Evolutionary conservation across 2,329 filamentous ascomycete genomes (phyloP), one percentile per base, ranked within the genome.

Genomic region (Dothiorella sarmentorum): DNA sequence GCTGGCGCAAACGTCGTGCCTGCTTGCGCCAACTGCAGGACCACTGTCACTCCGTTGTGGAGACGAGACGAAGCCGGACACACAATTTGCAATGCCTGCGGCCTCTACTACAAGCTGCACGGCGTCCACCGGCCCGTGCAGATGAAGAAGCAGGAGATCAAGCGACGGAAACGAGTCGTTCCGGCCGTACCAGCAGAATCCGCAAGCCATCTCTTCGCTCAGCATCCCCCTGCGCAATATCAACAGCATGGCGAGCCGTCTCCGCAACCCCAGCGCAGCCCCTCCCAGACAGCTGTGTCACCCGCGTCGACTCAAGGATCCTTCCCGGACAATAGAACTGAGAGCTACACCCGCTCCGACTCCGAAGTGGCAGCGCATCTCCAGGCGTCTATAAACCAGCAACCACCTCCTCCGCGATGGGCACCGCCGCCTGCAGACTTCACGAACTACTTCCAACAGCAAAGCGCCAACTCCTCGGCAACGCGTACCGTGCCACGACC

Each of bases 141-240:
- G n/a, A 97, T 99, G 94, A 99, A 97, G 75, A 97, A 97, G 73
- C 89, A 91, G 3, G 89, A 96, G 24, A 99, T 99, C 72, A 97
- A 99, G 75, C 85, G 94, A 62, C 83, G 94, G 61, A 97, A 97
- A 80, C 87, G 94, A 60, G 91, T 97, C 5, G 92, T 97, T 42
- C 56, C 56, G 6, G 56, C 56, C 10, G 56, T 92, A n/a, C 56
- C 56, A 3, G 43, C 44, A 3, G 56, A 58, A 40, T 29, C 56
- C 11, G 56, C 56, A 18, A 40, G 15, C 18, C 56, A 58, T 20
- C 56, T 58, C 35, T 58, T 58, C 27, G 56, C 56, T 9, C 56
- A 58, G 17, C 56, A 58, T 11, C 56, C 44, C 40, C 44, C 56
- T 11, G 24, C 43, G 11, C 56, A 58, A n/a, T 58, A 51, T 18